Base-by-base conservation (phyloP, 1,284 basidiomycete species). In the Marasmius tenuissimus region DNA sequence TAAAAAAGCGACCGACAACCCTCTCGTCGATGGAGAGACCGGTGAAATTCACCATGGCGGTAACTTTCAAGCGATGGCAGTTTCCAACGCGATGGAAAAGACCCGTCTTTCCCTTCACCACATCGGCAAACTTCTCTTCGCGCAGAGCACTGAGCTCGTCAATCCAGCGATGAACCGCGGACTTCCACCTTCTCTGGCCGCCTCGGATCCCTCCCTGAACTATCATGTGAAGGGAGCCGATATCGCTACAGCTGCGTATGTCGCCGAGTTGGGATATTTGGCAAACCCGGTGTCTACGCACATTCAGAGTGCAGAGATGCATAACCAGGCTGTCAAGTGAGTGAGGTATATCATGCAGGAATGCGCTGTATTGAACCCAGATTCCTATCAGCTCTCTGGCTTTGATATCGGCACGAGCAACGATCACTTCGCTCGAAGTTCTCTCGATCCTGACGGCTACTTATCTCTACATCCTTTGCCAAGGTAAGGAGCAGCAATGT, bases 31-130 rank as follows among this genome's bases (percentile, higher is more conserved):
- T 66, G 79, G 85, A 33, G 81, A 85, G 63, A 86, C 85, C 11
- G 86, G 86, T 9, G 75, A 81, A 50, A 81, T 93, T 5, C 90
- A 93, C 71, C 89, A 94, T 66, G 93, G 93, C 22, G 93, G 93
- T 14, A 94, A 94, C 71, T 94, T 95, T 82, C 92, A 93, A 73
- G 92, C 91, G 0, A 92, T 94, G 86, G 82, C 92, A 0, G 85
- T 95, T 55, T 92, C 93, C 4, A 93, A 93, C 62, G 89, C 89
- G 7, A 94, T 95, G 88, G 94, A 96, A 72, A 93, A 93, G 73
- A 91, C 91, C 4, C 87, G 93, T 14, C 84, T 95, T 45, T 83
- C 89, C 4, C 77, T 96, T 35, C 86, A 92, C 66, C 92, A 93
- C 68, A 83, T 95, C 60, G 93, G 93, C 63, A 93, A 93, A 74